phyloP scores from a whole-genome alignment of 2,329 filamentous ascomycete genomes.

The Nemania diffusa region DNA sequence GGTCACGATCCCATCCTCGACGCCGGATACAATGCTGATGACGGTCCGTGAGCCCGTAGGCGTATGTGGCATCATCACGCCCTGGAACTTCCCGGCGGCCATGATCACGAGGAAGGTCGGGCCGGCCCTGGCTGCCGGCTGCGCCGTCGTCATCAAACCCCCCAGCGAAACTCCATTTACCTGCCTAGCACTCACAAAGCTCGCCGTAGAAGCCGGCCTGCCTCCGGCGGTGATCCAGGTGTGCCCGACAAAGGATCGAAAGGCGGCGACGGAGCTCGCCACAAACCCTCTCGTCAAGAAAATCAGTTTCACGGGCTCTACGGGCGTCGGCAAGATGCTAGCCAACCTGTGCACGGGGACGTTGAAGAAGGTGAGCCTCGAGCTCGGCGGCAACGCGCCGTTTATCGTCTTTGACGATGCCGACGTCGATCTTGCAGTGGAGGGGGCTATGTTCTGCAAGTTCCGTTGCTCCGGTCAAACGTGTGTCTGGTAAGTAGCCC shows the following conservation, averaged over 20 bases:
- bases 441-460: conserved; percentile 72
- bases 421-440: conserved; percentile 70
- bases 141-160: conserved; percentile 52
- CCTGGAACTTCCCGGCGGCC: conserved; percentile 62
- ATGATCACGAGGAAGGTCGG: conserved; percentile 61
- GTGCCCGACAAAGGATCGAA: background rate
- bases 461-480: conserved; percentile 80
- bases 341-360: conserved; percentile 77
- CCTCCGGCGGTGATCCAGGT: background rate
- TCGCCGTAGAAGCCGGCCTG: conserved; percentile 49
- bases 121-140: conserved; percentile 58
- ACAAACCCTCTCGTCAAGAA: conserved; percentile 73
- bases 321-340: conserved; percentile 59
- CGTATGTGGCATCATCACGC: conserved; percentile 74
- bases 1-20: conserved; percentile 68
- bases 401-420: conserved; percentile 83
- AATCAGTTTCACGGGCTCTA: conserved; percentile 76
- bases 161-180: conserved; percentile 52
- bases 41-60: conserved; percentile 74
- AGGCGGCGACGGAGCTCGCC: conserved; percentile 61
- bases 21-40: conserved; percentile 69
- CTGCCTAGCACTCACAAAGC: conserved; percentile 46
- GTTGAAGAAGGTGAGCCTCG: conserved; percentile 72
- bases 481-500: conserved; percentile 62
- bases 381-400: conserved; percentile 79